Conservation (phyloP, 2,329 filamentous ascomycete genomes). For the Xylariaceae sp. region DNA sequence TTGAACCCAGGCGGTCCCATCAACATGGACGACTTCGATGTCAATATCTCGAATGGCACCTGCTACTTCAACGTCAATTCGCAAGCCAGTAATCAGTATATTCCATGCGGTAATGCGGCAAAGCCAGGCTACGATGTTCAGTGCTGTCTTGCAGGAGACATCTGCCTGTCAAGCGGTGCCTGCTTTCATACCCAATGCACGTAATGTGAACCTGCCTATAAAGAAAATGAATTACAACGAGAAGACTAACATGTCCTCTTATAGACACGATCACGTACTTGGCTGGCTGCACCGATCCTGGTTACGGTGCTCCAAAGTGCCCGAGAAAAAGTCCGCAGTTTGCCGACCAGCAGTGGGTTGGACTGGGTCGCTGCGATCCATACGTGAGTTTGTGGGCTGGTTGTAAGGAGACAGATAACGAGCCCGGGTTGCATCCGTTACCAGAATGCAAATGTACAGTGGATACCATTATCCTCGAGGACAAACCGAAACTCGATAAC, state of each 20-base stretch:
- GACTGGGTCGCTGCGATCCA: conserved; percentile 15
- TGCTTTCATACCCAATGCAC: conserved; percentile 20
- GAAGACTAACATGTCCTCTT: neutral
- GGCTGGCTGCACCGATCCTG: conserved; percentile 27
- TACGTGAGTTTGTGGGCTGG: conserved; percentile 14
- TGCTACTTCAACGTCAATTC: conserved; percentile 16
- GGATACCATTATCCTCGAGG: conserved; percentile 10
- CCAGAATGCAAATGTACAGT: conserved; percentile 14
- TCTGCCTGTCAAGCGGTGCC: conserved; percentile 19
- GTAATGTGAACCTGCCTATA: neutral
- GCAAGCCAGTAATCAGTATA: conserved; percentile 13
- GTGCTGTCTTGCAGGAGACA: conserved; percentile 27
- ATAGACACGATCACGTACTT: conserved; percentile 22
- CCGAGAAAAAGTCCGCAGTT: conserved; percentile 17
- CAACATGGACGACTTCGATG: conserved; percentile 14
- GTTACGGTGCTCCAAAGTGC: conserved; percentile 15
- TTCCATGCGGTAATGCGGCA: conserved; percentile 28
- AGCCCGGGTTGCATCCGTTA: conserved; percentile 4
- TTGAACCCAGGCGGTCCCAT: neutral
- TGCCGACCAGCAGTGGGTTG: conserved; percentile 17
- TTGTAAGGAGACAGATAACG: conserved; percentile 16
- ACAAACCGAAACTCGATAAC: conserved; percentile 4
- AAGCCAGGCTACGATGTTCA: conserved; percentile 9
- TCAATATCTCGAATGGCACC: conserved; percentile 25
- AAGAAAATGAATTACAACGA: neutral